Base-by-base conservation (phyloP, 176 grass and related monocot species). In the Paspalum notatum region DNA sequence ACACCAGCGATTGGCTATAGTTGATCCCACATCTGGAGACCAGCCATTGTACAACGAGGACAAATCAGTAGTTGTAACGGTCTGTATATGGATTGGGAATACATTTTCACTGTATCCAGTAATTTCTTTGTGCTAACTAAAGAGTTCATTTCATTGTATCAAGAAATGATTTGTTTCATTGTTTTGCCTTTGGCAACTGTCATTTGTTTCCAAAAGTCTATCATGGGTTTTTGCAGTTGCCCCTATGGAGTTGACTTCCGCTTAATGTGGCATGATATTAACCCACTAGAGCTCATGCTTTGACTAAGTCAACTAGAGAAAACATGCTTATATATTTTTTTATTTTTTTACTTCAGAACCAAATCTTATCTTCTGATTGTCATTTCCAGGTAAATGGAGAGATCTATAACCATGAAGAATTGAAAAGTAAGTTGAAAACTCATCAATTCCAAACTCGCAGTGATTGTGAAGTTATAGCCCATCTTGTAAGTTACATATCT, bases 391-490 rank as follows among this genome's bases (percentile, higher is more conserved):
- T 99, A 74, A 99, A 99, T 25, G 96, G 96, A 37, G 96, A 99
- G 89, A 99, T 99, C 54, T 99, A 99, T 68, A 99, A 99, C 78
- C 96, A 99, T 18, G 86, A 91, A 67, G 96, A 99, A 52, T 79
- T 99, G 80, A 99, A 76, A 90, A 66, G 63, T 59, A 88, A 99
- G 47, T 75, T 99, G 71, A 81, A 79, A 80, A 90, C 84, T 89
- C 96, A 99, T 80, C 25, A 90, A 66, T 98, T 98, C 74, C 88
- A 93, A 80, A 91, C 90, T 52, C 90, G 84, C 27, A 99, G 96
- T 74, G 96, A 99, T 21, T 99, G 96, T 42, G 96, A 99, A 99
- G 96, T 99, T 49, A 99, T 99, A 91, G 90, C 92, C 47, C 92
- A 99, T 76, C 88, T 99, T 46, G 96, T 99, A 82, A 95, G 92